phyloP scores from a whole-genome alignment of 306 rosid genomes.

The Chamaecrista fasciculata region DNA sequence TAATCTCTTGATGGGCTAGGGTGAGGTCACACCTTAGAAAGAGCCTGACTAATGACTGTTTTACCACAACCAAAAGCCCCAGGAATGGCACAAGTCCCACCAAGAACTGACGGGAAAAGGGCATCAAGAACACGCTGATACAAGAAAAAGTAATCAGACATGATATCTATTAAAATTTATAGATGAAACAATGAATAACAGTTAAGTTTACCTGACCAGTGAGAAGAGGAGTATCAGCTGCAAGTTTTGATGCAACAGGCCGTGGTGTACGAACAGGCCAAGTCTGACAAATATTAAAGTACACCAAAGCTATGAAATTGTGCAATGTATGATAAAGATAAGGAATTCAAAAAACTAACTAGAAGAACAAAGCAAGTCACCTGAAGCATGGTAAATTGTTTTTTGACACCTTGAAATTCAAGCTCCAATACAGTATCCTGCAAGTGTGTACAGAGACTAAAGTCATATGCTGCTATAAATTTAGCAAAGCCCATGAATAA shows the following conservation, averaged over 20 bases:
- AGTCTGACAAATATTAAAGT: conserved; percentile 50
- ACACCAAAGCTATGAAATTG: conserved; percentile 16
- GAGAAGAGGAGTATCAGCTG: conserved; percentile 98
- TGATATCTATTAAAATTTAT: conserved; percentile 11
- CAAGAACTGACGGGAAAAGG: conserved; percentile 98
- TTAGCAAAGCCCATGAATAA: conserved; percentile 19
- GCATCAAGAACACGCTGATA: conserved; percentile 99
- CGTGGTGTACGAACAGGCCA: conserved; percentile 99
- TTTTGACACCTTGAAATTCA: conserved; percentile 96
- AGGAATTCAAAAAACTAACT: conserved; percentile 25
- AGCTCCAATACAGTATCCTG: conserved; percentile 97
- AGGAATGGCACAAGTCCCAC: conserved; percentile 99
- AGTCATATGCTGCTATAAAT: conserved; percentile 2
- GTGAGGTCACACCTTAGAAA: conserved; percentile 73
- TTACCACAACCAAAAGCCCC: conserved; percentile 99
- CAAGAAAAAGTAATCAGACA: conserved; percentile 41
- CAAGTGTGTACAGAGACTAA: conserved; percentile 25
- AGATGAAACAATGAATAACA: conserved; percentile 8
- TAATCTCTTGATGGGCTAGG: not conserved
- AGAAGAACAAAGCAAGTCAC: conserved; percentile 37
- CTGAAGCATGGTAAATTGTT: conserved; percentile 97
- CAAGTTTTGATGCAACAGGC: conserved; percentile 97
- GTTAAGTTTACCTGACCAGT: conserved; percentile 82
- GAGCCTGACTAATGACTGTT: conserved; percentile 99
- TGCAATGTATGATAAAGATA: not conserved